Evolutionary conservation across 139 green algal species (phyloP).

Genomic region (Chloropicon primus): DNA sequence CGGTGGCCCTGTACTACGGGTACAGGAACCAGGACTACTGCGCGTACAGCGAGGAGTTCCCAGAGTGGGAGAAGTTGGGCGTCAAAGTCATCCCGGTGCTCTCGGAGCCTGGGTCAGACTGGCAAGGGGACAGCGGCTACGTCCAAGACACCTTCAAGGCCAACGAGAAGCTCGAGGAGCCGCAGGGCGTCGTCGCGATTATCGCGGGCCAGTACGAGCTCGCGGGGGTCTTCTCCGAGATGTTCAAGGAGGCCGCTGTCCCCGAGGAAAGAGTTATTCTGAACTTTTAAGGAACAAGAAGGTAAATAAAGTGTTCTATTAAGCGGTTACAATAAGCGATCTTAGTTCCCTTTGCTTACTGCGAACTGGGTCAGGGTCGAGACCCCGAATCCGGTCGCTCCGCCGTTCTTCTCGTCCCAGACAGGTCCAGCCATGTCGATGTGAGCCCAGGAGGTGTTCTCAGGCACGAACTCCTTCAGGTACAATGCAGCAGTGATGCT

Average conservation of each 20-base stretch:
- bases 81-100: too few species aligned
- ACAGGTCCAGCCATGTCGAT: conserved; percentile 82
- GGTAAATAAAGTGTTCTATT: too few species aligned
- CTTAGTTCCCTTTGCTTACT: too few species aligned
- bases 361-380: background rate
- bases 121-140: background rate
- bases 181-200: background rate
- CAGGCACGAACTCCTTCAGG: conserved; percentile 45
- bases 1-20: background rate
- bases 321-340: too few species aligned
- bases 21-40: background rate
- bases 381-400: conserved; percentile 53
- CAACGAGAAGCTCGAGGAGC: background rate
- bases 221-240: background rate
- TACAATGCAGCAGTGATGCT: conserved; percentile 90
- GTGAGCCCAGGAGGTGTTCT: conserved; percentile 73
- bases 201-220: background rate
- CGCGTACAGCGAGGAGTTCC: background rate
- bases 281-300: background rate
- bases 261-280: background rate
- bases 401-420: conserved; percentile 65
- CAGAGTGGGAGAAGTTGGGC: background rate
- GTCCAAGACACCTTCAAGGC: background rate
- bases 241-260: background rate
- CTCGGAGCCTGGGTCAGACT: background rate